A percentile compares a stretch with the other conserved stretches of the same genome.
Conservation (phyloP, 805 yeast species). For the Schwanniomyces yamadae region DNA sequence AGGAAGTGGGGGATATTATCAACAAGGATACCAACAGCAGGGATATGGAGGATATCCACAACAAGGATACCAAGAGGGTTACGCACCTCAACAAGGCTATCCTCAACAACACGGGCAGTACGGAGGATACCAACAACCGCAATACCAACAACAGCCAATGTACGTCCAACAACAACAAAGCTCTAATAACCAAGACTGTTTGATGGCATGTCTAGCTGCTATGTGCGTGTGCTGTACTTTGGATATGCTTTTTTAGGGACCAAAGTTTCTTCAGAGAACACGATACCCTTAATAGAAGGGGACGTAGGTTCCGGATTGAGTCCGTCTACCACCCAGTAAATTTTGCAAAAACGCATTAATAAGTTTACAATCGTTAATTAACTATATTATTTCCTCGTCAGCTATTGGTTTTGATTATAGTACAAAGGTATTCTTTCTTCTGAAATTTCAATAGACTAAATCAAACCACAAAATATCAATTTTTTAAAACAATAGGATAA, state of each 20-base stretch:
- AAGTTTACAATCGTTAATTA: no score
- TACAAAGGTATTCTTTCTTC: no score
- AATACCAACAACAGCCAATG: slow-evolving; percentile 45
- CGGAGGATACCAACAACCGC: slow-evolving; percentile 40
- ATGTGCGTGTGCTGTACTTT: slow-evolving; percentile 41
- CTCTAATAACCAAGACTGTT: slow-evolving; percentile 27
- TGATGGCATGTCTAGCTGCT: slow-evolving; percentile 44
- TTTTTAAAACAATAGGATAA: no score
- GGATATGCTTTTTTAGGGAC: slow-evolving; percentile 22
- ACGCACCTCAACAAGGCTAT: slow-evolving; percentile 18
- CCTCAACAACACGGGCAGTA: slow-evolving; percentile 15
- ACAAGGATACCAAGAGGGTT: slow-evolving; percentile 22
- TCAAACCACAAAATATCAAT: no score
- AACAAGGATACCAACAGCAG: slow-evolving; percentile 15
- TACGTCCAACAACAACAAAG: slow-evolving; percentile 41
- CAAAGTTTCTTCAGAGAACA: no score
- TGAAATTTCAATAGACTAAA: no score
- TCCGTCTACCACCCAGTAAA: no score
- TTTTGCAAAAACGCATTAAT: no score
- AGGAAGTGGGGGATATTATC: slow-evolving; percentile 19
- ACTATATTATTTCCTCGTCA: no score
- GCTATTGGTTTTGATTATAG: no score
- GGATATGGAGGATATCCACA: slow-evolving; percentile 18
- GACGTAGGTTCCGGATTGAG: no score
- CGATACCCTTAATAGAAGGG: no score